phyloP scores from a whole-genome alignment of 2,329 filamentous ascomycete genomes.

The Sporothrix luriei region DNA sequence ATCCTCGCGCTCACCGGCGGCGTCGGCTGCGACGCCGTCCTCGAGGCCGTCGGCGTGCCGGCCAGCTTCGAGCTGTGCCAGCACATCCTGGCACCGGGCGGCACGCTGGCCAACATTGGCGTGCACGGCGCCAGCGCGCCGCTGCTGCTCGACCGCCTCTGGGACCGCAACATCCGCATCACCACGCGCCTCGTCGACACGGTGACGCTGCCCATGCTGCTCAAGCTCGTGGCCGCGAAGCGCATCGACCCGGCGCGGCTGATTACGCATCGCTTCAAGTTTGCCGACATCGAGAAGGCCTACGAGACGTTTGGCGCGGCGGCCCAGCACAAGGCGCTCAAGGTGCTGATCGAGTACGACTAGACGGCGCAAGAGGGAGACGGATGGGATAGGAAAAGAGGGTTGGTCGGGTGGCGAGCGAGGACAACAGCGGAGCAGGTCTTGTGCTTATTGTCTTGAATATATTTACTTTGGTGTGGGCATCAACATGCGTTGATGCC shows the following conservation, averaged over 20 bases:
- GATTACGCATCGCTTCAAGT: conserved; percentile 52
- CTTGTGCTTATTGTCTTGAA: not conserved
- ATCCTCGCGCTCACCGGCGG: conserved; percentile 53
- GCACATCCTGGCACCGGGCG: conserved; percentile 56
- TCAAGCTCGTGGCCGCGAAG: conserved; percentile 50
- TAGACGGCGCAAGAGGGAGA: not conserved
- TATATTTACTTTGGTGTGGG: not conserved
- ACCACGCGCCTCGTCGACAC: conserved; percentile 54
- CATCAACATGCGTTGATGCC: not conserved
- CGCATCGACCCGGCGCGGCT: conserved; percentile 48
- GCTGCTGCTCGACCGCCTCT: conserved; percentile 57
- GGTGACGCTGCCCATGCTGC: conserved; percentile 52
- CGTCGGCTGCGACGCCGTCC: conserved; percentile 59
- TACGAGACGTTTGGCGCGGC: conserved; percentile 50
- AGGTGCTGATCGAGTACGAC: conserved; percentile 48
- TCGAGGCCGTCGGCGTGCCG: conserved; percentile 60
- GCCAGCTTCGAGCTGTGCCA: conserved; percentile 58
- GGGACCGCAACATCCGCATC: conserved; percentile 57
- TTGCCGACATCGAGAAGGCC: conserved; percentile 49
- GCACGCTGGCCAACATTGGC: conserved; percentile 59
- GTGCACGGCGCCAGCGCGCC: conserved; percentile 59
- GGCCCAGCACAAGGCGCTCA: conserved; percentile 48
- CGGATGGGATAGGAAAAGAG: not conserved
- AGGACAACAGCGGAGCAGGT: not conserved
- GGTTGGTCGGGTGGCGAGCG: not conserved